Percentiles rank a stretch among this genome's conserved stretches.
Conservation (phyloP, 2,329 filamentous ascomycete species). For the Arthrocladium fulminans region DNA sequence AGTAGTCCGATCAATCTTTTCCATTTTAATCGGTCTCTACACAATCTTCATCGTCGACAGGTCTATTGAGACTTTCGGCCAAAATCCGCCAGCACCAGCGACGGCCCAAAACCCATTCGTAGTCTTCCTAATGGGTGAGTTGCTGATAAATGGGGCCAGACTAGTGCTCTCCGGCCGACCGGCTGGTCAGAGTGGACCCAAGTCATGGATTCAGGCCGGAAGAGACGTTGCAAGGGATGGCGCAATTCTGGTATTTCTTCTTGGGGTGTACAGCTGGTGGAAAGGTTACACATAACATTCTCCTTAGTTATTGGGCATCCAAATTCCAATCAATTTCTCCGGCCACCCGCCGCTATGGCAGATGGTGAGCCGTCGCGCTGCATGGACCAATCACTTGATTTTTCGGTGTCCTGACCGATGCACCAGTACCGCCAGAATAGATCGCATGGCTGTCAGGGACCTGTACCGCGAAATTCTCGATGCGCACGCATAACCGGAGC, state of each 20-base stretch:
- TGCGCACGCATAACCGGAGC: no score
- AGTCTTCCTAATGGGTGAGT: slow-evolving; percentile 40
- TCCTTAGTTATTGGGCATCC: background rate
- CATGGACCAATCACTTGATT: background rate
- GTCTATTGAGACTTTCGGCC: slow-evolving; percentile 32
- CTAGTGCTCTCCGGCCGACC: slow-evolving; percentile 25
- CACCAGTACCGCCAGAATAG: background rate
- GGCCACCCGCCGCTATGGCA: background rate
- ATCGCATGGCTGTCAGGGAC: background rate
- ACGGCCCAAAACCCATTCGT: slow-evolving; percentile 38
- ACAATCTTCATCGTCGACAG: slow-evolving; percentile 31
- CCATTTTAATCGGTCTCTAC: slow-evolving; percentile 49
- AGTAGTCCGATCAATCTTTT: slow-evolving; percentile 50
- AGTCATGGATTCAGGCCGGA: slow-evolving; percentile 31
- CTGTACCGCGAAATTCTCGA: no score
- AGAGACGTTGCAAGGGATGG: slow-evolving; percentile 36
- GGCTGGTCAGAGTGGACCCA: slow-evolving; percentile 23
- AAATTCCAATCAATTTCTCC: background rate
- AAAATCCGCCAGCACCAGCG: slow-evolving; percentile 35
- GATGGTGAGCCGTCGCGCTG: background rate
- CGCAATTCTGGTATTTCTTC: slow-evolving; percentile 36
- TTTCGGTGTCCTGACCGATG: background rate
- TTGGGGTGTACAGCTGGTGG: slow-evolving; percentile 37
- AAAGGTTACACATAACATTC: slow-evolving; percentile 17
- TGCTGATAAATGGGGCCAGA: slow-evolving; percentile 33